These are phyloP conservation scores for Trypanosoma caninum DNA, from an alignment of 208 protist genomes.

Conservation along the genomic window DNA sequence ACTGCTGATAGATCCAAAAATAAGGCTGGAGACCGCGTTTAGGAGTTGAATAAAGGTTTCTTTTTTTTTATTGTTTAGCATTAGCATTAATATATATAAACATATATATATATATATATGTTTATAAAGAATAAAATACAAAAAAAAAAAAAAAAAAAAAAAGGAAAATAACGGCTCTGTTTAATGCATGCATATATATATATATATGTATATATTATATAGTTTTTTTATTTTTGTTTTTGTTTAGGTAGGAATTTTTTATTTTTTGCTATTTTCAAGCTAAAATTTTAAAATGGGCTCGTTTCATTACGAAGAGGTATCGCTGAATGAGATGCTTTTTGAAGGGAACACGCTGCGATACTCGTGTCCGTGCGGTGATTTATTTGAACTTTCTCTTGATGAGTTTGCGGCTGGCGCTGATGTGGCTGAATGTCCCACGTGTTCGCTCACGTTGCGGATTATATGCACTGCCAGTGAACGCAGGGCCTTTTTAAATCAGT, in stretches of 20 bases:
- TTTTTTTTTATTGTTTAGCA: no score
- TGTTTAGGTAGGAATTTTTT: neutral
- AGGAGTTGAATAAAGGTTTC: conserved; percentile 22
- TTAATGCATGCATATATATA: no score
- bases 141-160: neutral
- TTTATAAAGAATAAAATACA: neutral
- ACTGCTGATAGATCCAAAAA: conserved; percentile 81
- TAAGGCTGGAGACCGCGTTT: conserved; percentile 77
- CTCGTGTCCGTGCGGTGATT: conserved; percentile 90
- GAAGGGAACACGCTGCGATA: conserved; percentile 74
- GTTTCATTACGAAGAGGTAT: conserved; percentile 90
- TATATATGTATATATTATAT: neutral
- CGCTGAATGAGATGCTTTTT: conserved; percentile 74
- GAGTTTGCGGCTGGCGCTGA: conserved; percentile 70
- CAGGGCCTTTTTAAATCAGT: conserved; percentile 30
- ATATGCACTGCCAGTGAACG: conserved; percentile 62
- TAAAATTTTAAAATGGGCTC: conserved; percentile 47
- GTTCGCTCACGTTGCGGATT: conserved; percentile 84
- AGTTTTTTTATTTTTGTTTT: neutral
- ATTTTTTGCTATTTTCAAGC: neutral
- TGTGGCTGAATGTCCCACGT: conserved; percentile 87
- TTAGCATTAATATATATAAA: no score
- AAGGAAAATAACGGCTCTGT: neutral
- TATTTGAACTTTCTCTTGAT: conserved; percentile 80
- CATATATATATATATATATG: conserved; percentile 14